These are phyloP conservation scores for Anthracocystis walkeri DNA, from an alignment of 1,284 basidiomycete genomes.

Conservation along the genomic window DNA sequence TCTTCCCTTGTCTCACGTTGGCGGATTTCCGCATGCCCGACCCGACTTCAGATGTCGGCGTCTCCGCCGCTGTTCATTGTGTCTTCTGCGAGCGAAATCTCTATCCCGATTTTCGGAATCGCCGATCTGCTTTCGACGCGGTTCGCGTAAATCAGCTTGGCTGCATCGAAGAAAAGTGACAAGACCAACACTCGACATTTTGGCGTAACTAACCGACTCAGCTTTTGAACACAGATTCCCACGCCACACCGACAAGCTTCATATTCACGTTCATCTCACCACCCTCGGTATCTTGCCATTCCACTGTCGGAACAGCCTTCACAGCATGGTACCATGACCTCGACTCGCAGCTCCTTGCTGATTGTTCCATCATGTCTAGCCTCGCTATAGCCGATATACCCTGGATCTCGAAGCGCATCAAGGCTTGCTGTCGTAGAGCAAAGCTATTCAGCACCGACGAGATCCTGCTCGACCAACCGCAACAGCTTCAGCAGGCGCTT, in stretches of 20 bases:
- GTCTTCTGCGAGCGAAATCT: not conserved
- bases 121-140: constrained; percentile 1
- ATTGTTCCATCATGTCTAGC: constrained; percentile 19
- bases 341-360: not conserved
- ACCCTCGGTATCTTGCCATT: not conserved
- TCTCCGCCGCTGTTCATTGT: not conserved
- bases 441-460: constrained; percentile 44
- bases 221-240: not conserved
- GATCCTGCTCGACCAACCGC: constrained; percentile 30
- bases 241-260: not conserved
- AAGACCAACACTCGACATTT: constrained; percentile 3
- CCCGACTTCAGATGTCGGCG: not conserved
- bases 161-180: not conserved
- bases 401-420: constrained; percentile 48
- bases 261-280: not conserved
- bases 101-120: not conserved
- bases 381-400: constrained; percentile 38
- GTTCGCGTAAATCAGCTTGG: constrained; percentile 7
- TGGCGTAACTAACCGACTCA: constrained; percentile 3
- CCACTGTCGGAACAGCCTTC: not conserved
- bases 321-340: not conserved
- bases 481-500: constrained; percentile 32
- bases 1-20: not conserved
- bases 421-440: constrained; percentile 47
- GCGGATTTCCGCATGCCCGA: not conserved